These are phyloP conservation scores for Trichoderma sp. DNA, from an alignment of 2,329 filamentous ascomycete genomes.

Conservation along the genomic window DNA sequence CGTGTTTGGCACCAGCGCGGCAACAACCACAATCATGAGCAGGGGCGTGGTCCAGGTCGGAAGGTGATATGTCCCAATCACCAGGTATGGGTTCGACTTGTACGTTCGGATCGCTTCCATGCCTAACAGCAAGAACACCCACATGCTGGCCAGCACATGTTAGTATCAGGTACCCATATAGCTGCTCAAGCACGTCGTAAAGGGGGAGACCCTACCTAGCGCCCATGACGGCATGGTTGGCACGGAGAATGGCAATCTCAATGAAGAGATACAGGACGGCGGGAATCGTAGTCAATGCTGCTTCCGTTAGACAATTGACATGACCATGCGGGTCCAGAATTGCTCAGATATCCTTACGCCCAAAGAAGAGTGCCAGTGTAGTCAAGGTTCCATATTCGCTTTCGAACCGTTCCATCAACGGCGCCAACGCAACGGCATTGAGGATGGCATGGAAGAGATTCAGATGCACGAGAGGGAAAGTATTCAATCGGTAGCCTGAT, in stretches of 20 bases:
- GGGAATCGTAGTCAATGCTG: constrained; percentile 78
- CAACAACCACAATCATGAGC: constrained; percentile 72
- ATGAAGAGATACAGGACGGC: constrained; percentile 78
- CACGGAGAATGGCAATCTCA: constrained; percentile 70
- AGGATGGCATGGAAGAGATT: constrained; percentile 78
- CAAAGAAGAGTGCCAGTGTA: constrained; percentile 83
- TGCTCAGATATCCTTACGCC: constrained; percentile 65
- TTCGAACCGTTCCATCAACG: constrained; percentile 93
- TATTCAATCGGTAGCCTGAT: constrained; percentile 88
- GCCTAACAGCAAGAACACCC: constrained; percentile 86
- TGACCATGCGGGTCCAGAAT: neutral
- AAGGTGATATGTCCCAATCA: constrained; percentile 64
- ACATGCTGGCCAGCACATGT: constrained; percentile 63
- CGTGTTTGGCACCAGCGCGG: constrained; percentile 76
- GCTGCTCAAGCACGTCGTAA: neutral
- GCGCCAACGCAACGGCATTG: constrained; percentile 78
- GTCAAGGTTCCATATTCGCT: constrained; percentile 88
- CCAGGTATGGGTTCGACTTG: constrained; percentile 76
- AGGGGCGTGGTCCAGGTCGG: constrained; percentile 92
- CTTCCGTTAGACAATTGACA: constrained; percentile 28
- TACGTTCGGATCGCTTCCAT: constrained; percentile 86
- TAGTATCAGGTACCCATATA: neutral
- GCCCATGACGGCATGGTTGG: constrained; percentile 76
- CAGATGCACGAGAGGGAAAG: constrained; percentile 83
- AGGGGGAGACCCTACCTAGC: constrained; percentile 63